Evolutionary conservation across 75 land plant species (phyloP), one percentile per base, ranked within the genome.

Genomic region (Gnetum montanum): DNA sequence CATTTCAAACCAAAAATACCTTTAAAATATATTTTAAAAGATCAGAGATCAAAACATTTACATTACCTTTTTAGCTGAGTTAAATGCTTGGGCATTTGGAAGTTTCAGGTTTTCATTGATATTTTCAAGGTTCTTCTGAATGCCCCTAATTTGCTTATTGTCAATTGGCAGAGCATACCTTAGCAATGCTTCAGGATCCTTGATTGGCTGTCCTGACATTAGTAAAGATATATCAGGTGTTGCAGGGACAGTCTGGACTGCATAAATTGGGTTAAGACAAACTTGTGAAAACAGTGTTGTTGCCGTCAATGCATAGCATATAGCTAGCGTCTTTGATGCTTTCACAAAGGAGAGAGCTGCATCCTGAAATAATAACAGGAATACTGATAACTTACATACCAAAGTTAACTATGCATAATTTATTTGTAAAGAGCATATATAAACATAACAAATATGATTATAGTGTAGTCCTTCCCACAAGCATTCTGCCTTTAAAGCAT

Each of bases 81-180:
- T 97, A 52, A 91, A 59, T 12, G 86, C 97, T 49, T 79, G 86
- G 27, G 67, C 70, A 8, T 92, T 89, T 61, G 99, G 65, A 54
- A 91, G 16, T 62, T 81, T 91, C 35, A 95, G 82, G 57, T 83
- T 86, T 7, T 91, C 93, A 19, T 78, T 76, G 15, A 91, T 84
- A 59, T 81, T 92, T 38, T 95, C 99, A 10, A 95, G 79, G 16
- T 92, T 84, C 66, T 79, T 90, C 51, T 95, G 99, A 20, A 95
- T 77, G 47, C 90, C 97, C 70, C 79, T 83, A 11, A 95, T 81
- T 6, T 92, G 79, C 23, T 86, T 90, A 57, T 86, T 86, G 48
- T 86, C 59, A 46, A 95, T 90, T 13, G 99, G 99, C 62, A 95
- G 43, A 4, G 92, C 97, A 73, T 90, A 69, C 63, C 97, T 84